These are phyloP conservation scores for Cladosporium sp. DNA, from an alignment of 2,329 filamentous ascomycete species.

Conservation along the genomic window DNA sequence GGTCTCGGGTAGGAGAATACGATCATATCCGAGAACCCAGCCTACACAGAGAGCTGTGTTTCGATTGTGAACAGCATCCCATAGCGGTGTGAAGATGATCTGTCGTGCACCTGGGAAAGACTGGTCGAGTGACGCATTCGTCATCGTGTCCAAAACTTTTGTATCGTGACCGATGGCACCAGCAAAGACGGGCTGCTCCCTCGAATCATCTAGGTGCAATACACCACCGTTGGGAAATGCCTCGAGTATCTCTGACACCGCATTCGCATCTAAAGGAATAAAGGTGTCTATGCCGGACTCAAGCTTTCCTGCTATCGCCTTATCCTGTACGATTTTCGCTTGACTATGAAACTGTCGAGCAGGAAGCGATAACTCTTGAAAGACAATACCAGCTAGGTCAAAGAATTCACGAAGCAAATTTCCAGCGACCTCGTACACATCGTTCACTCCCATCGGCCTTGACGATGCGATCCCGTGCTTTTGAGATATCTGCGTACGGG, in stretches of 20 bases:
- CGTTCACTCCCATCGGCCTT: not conserved
- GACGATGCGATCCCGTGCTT: not conserved
- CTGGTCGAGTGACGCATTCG: not conserved
- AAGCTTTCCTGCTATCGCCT: not conserved
- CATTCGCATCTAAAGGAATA: not conserved
- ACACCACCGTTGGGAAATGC: not conserved
- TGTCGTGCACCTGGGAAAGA: constrained; percentile 8
- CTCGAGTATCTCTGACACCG: not conserved
- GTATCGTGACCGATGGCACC: not conserved
- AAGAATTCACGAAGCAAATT: not conserved
- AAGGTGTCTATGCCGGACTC: not conserved
- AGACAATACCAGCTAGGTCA: not conserved
- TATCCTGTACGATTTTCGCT: too few relatives aligned
- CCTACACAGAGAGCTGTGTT: not conserved
- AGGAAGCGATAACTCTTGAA: not conserved
- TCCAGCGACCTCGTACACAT: not conserved
- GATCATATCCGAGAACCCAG: not conserved
- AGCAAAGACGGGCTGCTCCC: not conserved
- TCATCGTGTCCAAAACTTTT: not conserved
- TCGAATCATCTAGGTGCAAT: not conserved
- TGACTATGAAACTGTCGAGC: too few relatives aligned
- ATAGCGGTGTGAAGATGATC: constrained; percentile 10
- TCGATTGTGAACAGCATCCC: constrained; percentile 1
- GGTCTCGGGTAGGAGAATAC: not conserved
- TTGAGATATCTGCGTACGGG: not conserved